phyloP scores from a whole-genome alignment of 2,329 filamentous ascomycete genomes.

The Sclerotinia subarctica region DNA sequence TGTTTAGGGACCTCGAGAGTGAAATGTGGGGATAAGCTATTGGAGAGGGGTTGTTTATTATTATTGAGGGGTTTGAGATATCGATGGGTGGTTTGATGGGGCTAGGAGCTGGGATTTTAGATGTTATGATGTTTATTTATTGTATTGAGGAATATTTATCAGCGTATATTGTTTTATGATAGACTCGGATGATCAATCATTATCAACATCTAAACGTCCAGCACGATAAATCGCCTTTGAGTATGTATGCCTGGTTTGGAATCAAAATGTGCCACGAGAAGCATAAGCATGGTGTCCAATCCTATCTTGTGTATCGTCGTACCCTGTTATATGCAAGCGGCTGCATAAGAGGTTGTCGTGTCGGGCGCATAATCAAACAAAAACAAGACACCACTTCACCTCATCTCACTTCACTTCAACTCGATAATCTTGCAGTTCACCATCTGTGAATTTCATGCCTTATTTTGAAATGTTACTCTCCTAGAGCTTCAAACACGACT shows the following conservation, averaged over 20 bases:
- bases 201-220: not conserved
- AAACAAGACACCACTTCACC: too few species aligned
- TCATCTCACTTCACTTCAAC: not conserved
- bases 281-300: not conserved
- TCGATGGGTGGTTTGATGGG: not conserved
- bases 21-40: not conserved
- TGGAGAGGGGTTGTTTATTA: not conserved
- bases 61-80: too few species aligned
- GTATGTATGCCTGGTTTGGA: not conserved
- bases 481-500: not conserved
- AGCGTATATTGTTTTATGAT: not conserved
- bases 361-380: not conserved
- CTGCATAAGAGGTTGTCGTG: not conserved
- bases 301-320: not conserved
- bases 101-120: not conserved
- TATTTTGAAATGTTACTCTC: not conserved
- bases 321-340: constrained; percentile 6
- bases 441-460: not conserved
- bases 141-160: not conserved
- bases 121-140: not conserved
- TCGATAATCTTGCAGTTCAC: not conserved
- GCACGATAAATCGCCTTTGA: not conserved
- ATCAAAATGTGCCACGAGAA: not conserved
- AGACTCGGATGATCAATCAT: not conserved
- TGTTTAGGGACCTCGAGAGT: not conserved